Evolutionary conservation across 2,329 filamentous ascomycete genomes (phyloP), one percentile per base, ranked within the genome.

Genomic region (Ophiostoma pallidulum): DNA sequence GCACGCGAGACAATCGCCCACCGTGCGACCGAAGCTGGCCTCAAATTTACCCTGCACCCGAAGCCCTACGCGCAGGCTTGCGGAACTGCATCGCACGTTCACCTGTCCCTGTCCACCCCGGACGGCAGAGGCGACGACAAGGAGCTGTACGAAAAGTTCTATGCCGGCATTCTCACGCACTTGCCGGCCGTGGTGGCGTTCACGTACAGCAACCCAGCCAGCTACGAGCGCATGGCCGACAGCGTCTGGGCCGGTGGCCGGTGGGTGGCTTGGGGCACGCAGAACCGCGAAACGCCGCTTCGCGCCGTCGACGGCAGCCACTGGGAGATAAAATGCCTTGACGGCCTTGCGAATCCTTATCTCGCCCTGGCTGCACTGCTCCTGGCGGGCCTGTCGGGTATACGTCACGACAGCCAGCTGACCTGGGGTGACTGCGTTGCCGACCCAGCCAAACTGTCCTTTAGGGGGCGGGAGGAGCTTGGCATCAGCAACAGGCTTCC

Each of bases 321-420:
- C 58, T 94, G 86, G 83, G 87, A 94, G 64, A 56, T 94, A 19
- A 83, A 87, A 58, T 78, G 75, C 47, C 59, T 91, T n/a, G 87
- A 94, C 58, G 87, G 86, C 0, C 64, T 88, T 16, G 84, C 86
- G 3, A 94, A 94, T 59, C 77, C 81, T 46, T 94, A 92, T 59
- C 63, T 94, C 2, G 82, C 77, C 0, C 61, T 85, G 16, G 72
- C 75, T 0, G 79, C 77, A 0, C 59, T 88, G 0, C 58, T 88
- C 0, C 71, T 70, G 0, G 76, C 77, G 0, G 84, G 84, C 0
- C 63, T 75, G 0, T 52, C 71, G 2, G 84, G 84, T 0, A 55
- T 86, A 3, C 54, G 59, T 2, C 61, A 66, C 1, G 60, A 64
- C 2, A 63, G 68, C 47, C 53, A 62, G 41, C 60, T 83, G 41